Percentiles rank a stretch among this genome's conserved stretches.
Conservation (phyloP, 176 grass and related monocot genomes). For the Oryza nivara region DNA sequence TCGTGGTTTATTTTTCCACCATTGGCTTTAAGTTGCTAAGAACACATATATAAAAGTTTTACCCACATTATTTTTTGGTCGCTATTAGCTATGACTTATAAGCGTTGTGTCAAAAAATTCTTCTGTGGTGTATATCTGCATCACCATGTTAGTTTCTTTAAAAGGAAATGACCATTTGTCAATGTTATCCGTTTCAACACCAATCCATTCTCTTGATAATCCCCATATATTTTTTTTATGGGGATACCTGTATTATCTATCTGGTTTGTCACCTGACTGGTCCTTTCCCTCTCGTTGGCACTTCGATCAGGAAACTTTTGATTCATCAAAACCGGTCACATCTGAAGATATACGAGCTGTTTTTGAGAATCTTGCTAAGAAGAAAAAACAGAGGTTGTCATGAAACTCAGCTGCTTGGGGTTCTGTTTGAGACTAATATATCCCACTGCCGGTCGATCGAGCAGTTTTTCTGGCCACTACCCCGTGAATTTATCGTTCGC, state of each 20-base stretch:
- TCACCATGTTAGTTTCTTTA: background rate
- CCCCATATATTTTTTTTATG: background rate
- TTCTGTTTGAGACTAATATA: background rate
- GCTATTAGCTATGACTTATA: no score
- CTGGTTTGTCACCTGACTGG: slow-evolving; percentile 15
- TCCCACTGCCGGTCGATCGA: background rate
- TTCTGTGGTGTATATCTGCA: background rate
- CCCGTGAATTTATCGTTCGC: background rate
- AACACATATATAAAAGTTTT: no score
- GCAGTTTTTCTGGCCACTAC: background rate
- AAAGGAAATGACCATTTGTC: background rate
- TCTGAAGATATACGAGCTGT: slow-evolving; percentile 75
- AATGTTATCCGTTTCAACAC: background rate
- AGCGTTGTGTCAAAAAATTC: background rate
- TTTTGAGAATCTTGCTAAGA: slow-evolving; percentile 89
- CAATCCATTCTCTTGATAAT: slow-evolving; percentile 5
- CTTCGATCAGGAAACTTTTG: slow-evolving; percentile 67
- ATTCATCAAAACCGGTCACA: slow-evolving; percentile 77
- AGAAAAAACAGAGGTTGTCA: slow-evolving; percentile 87
- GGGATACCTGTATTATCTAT: background rate
- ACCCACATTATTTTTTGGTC: no score
- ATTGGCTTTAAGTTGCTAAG: no score
- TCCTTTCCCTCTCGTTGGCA: background rate
- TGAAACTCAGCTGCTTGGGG: slow-evolving; percentile 14
- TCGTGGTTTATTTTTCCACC: no score